Conservation (phyloP, 2,329 filamentous ascomycete species). For the Sporothrix pallida region DNA sequence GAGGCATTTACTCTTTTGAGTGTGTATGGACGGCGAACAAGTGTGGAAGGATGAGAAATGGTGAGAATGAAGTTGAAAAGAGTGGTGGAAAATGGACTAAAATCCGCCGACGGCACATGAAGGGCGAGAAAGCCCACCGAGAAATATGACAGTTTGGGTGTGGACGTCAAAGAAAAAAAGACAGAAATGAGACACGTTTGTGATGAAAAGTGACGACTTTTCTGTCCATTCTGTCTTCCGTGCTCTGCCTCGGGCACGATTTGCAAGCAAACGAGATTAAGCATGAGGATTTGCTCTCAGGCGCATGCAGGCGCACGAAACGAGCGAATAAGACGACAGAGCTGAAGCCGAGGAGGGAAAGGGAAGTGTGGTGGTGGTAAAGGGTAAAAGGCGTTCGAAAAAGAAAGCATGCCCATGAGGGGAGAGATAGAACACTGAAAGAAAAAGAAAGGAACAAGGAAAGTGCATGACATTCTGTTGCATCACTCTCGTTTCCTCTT, state of each 20-base stretch:
- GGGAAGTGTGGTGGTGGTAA: neutral
- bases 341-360: slow-evolving; percentile 5
- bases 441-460: slow-evolving; percentile 7
- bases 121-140: neutral
- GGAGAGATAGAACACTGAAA: neutral
- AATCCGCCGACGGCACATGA: neutral
- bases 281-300: neutral
- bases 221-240: neutral
- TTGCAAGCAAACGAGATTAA: slow-evolving; percentile 20
- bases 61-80: slow-evolving; percentile 2
- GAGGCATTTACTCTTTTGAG: neutral
- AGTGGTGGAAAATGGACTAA: neutral
- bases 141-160: neutral
- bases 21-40: neutral
- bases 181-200: neutral
- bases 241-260: neutral
- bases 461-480: neutral
- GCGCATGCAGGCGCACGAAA: neutral
- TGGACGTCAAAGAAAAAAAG: neutral
- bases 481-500: neutral
- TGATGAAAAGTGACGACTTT: slow-evolving; percentile 4
- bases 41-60: neutral
- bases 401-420: no score
- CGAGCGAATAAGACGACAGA: slow-evolving; percentile 4
- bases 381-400: neutral